phyloP scores from a whole-genome alignment of 1,284 basidiomycete genomes.

The Rhodotorula sp. region DNA sequence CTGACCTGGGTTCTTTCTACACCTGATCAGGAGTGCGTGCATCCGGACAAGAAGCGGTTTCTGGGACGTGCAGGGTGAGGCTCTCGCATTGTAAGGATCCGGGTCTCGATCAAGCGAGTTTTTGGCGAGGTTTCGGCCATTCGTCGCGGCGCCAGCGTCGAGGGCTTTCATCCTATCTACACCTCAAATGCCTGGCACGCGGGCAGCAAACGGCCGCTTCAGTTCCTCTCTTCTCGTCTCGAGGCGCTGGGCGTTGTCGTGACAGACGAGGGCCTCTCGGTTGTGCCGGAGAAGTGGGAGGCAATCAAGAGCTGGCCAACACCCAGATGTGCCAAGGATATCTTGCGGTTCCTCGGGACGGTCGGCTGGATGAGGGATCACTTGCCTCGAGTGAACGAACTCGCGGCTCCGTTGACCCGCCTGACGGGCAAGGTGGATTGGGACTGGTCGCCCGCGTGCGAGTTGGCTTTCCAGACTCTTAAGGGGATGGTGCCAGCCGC shows the following conservation, averaged over 20 bases:
- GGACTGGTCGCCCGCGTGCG: slow-evolving; percentile 8
- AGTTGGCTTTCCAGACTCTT: slow-evolving; percentile 50
- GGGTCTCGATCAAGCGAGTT: too few species aligned
- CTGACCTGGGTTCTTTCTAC: too few species aligned
- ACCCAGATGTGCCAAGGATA: slow-evolving; percentile 49
- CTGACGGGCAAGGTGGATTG: slow-evolving; percentile 21
- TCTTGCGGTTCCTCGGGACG: slow-evolving; percentile 52
- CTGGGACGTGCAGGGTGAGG: too few species aligned
- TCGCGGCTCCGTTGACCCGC: slow-evolving; percentile 5
- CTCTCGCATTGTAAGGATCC: too few species aligned
- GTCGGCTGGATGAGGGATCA: slow-evolving; percentile 53
- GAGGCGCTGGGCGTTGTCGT: slow-evolving; percentile 45
- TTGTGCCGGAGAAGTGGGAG: slow-evolving; percentile 45
- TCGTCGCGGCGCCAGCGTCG: too few species aligned
- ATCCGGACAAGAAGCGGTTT: too few species aligned
- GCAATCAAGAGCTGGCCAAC: slow-evolving; percentile 40
- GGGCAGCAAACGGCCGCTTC: too few species aligned
- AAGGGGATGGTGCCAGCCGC: slow-evolving; percentile 45
- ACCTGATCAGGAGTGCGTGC: too few species aligned
- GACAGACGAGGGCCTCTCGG: slow-evolving; percentile 46
- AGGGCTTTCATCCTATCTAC: too few species aligned
- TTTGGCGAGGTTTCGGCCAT: too few species aligned
- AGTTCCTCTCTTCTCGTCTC: too few species aligned
- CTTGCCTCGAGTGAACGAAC: slow-evolving; percentile 49
- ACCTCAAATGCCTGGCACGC: too few species aligned